Base-by-base conservation (phyloP, 2,329 filamentous ascomycete genomes). In the Exserohilum turcica region DNA sequence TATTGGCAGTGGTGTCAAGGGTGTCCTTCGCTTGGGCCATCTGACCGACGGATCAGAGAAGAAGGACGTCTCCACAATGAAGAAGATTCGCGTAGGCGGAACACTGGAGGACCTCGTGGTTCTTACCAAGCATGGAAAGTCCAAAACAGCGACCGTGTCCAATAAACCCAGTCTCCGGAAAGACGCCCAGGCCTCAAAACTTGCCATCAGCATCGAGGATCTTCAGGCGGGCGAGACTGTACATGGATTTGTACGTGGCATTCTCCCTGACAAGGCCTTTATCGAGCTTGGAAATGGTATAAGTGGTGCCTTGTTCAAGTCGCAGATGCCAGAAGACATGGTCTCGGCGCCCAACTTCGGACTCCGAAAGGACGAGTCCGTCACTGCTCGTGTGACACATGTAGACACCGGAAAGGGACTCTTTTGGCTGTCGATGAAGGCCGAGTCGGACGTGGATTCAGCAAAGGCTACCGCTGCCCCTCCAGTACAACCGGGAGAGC, bases 31-130 rank as follows among this genome's bases (percentile, higher is more conserved):
- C 15, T 77, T 90, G 44, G 85, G 86, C 29, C 94, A 99, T 54
- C 82, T 97, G 24, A 88, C 89, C 1, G 94, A 99, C 76, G 91
- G 91, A 45, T 92, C 91, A 1, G 77, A 82, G 21, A 86, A 89
- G 60, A 96, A 95, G 77, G 90, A 88, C 60, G 81, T 85, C 56
- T 87, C 88, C 16, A 85, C 89, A 1, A 78, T 94, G 67, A 92
- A 91, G 73, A 90, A 89, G 61, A 87, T 97, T 47, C 83, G 88
- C 47, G 88, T 95, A 43, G 93, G 92, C 2, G 91, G 96, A 76
- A 89, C 85, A 21, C 77, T 99, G 39, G 84, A 86, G 15, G 87
- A 94, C 46, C 79, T 99, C n/a, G 79, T 95, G 32, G 85, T 97
- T 12, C 77, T 99, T n/a, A 86, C 91, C 65, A 96, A 96, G 74